Evolutionary conservation across 1,284 basidiomycete genomes (phyloP).

Genomic region (Porogramme epimiltina): DNA sequence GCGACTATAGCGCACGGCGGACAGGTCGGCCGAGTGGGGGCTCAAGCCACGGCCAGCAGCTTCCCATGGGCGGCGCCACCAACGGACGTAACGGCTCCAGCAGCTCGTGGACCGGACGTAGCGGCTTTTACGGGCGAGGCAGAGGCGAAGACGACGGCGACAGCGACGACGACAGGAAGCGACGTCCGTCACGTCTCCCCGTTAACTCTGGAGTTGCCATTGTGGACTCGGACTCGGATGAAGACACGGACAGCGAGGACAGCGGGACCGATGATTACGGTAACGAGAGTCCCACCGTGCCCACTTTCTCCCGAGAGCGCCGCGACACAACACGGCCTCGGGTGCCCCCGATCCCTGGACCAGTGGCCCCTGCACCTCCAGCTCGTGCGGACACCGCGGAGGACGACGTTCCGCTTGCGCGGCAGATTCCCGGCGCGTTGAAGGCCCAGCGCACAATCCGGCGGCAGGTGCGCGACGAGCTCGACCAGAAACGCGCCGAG

Average conservation of each 20-base stretch:
- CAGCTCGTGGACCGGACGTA: conserved; percentile 20
- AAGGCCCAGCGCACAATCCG: conserved; percentile 78
- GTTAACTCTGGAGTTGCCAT: conserved; percentile 33
- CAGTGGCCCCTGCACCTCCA: neutral
- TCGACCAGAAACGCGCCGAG: conserved; percentile 56
- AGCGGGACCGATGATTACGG: conserved; percentile 45
- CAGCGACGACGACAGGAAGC: conserved; percentile 35
- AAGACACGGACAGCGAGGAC: conserved; percentile 41
- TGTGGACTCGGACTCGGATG: conserved; percentile 40
- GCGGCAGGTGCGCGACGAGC: conserved; percentile 66
- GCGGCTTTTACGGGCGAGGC: conserved; percentile 29
- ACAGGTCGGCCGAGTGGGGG: conserved; percentile 25
- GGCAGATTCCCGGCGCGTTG: conserved; percentile 75
- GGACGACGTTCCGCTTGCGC: conserved; percentile 78
- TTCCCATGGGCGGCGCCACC: conserved; percentile 7
- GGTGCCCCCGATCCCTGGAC: conserved; percentile 6
- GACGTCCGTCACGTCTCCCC: conserved; percentile 24
- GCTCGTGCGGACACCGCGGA: conserved; percentile 32
- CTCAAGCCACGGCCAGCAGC: conserved; percentile 8
- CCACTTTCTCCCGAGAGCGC: conserved; percentile 4
- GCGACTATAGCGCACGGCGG: conserved; percentile 18
- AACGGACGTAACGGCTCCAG: conserved; percentile 14
- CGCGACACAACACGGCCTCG: conserved; percentile 20
- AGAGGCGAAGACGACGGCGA: conserved; percentile 32
- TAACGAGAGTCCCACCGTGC: conserved; percentile 25